Percentiles rank a stretch among this genome's conserved stretches.
These are phyloP conservation scores for Quercus glauca DNA, from an alignment of 306 rosid species.

Conservation along the genomic window DNA sequence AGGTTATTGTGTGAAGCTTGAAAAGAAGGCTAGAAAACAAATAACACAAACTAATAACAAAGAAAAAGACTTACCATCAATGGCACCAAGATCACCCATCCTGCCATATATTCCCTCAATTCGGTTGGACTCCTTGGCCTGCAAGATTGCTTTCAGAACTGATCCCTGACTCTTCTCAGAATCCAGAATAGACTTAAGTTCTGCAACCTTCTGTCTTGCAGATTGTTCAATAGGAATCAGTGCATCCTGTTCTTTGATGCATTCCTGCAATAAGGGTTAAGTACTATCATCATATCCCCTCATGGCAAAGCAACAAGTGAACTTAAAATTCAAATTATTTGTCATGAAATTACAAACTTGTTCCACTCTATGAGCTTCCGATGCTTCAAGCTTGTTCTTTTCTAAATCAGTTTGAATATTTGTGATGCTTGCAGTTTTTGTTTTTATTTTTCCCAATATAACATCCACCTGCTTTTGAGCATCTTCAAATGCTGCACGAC, in stretches of 20 bases:
- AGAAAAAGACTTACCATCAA: slow-evolving; percentile 59
- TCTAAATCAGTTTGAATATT: slow-evolving; percentile 56
- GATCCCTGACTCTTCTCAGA: slow-evolving; percentile 94
- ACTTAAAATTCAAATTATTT: not conserved
- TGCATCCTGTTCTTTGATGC: slow-evolving; percentile 69
- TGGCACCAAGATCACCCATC: slow-evolving; percentile 98
- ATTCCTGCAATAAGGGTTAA: slow-evolving; percentile 45
- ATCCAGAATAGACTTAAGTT: slow-evolving; percentile 76
- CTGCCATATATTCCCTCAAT: slow-evolving; percentile 95
- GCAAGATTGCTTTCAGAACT: slow-evolving; percentile 72
- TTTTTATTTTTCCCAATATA: slow-evolving; percentile 51
- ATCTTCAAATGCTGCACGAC: slow-evolving; percentile 60
- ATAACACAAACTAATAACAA: not conserved
- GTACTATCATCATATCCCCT: slow-evolving; percentile 22
- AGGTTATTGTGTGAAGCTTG: not conserved
- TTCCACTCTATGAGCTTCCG: slow-evolving; percentile 66
- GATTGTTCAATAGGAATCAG: slow-evolving; percentile 85
- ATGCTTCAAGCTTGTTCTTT: slow-evolving; percentile 58
- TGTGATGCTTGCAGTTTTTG: slow-evolving; percentile 50
- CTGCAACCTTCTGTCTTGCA: slow-evolving; percentile 97
- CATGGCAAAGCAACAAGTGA: not conserved
- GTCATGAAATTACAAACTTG: slow-evolving; percentile 49
- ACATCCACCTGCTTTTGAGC: slow-evolving; percentile 66
- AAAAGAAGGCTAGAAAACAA: not conserved
- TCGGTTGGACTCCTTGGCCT: slow-evolving; percentile 70